Conservation (phyloP, 345 rosid genomes). For the Eucalyptus coolabah region DNA sequence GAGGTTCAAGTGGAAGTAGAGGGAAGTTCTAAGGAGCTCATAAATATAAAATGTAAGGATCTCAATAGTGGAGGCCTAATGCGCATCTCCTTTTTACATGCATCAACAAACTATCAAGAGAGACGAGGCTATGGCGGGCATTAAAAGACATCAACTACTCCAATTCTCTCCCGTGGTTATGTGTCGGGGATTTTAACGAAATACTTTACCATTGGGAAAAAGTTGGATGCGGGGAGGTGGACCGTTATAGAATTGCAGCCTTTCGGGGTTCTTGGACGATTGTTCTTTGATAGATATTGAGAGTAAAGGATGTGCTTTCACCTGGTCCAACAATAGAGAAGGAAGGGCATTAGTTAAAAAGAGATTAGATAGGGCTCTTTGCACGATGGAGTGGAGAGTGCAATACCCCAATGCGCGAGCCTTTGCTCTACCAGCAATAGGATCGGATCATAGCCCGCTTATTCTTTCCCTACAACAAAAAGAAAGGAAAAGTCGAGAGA, state of each 20-base stretch:
- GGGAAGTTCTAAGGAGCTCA: too few relatives aligned
- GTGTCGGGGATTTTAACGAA: too few relatives aligned
- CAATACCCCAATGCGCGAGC: fast-evolving
- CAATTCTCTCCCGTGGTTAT: fast-evolving
- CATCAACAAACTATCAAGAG: fast-evolving
- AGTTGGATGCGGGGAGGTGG: fast-evolving
- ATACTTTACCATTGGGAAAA: too few relatives aligned
- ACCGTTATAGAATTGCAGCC: fast-evolving
- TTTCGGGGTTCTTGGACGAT: too few relatives aligned
- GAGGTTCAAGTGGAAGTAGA: too few relatives aligned
- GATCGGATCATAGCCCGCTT: fast-evolving
- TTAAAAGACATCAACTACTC: fast-evolving
- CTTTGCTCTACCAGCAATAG: too few relatives aligned
- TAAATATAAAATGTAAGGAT: too few relatives aligned
- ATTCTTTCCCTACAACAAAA: fast-evolving
- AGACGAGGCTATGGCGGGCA: fast-evolving
- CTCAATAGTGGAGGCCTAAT: fast-evolving
- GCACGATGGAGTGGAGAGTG: fast-evolving
- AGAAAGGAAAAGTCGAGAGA: fast-evolving
- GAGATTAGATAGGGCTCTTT: fast-evolving
- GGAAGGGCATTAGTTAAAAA: fast-evolving
- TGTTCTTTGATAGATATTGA: too few relatives aligned
- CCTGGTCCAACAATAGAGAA: too few relatives aligned
- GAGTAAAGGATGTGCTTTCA: fast-evolving
- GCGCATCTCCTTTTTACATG: too few relatives aligned